Conservation (phyloP, 78 protist species). For the Dictyostelium capitatum region DNA sequence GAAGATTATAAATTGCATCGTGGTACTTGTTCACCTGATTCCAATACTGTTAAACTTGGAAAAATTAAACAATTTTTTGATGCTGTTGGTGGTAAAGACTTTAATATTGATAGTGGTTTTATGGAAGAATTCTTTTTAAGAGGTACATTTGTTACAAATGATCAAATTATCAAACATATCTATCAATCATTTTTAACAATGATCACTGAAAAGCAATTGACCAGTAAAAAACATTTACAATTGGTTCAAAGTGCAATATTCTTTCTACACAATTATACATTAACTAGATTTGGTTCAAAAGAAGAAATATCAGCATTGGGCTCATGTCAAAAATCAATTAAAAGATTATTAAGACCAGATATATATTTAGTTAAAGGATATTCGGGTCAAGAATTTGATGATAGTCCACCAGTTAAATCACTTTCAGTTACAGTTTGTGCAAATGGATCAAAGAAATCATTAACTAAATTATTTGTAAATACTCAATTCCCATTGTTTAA, state of each 20-base stretch:
- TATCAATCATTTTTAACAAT: background rate
- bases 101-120: background rate
- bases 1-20: background rate
- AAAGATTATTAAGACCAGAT: constrained; percentile 2
- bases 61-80: background rate
- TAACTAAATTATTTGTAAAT: background rate
- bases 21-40: background rate
- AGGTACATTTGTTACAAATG: background rate
- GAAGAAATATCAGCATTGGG: background rate
- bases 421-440: background rate
- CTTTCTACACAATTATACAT: background rate
- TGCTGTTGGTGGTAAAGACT: background rate
- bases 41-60: too few species aligned
- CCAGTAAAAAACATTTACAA: background rate
- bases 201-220: background rate
- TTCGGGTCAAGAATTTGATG: background rate
- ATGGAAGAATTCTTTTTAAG: background rate
- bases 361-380: background rate
- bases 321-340: background rate
- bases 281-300: background rate
- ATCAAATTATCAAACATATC: background rate
- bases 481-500: constrained; percentile 13
- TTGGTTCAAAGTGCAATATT: background rate
- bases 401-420: background rate
- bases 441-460: background rate